Evolutionary conservation across 306 rosid genomes (phyloP).

Genomic region (Senna siamea): DNA sequence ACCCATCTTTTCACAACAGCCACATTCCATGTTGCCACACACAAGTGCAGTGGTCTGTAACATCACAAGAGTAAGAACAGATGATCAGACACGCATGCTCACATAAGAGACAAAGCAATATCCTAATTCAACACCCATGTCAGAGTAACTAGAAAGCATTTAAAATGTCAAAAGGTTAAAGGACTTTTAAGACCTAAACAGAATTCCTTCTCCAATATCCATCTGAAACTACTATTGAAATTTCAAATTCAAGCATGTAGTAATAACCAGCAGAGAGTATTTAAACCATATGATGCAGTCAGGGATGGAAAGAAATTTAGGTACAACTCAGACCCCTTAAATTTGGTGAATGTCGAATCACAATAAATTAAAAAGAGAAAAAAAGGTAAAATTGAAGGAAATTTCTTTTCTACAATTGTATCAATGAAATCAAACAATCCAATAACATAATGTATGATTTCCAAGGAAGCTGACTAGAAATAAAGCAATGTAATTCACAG

Average conservation of each 20-base stretch:
- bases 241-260: not conserved
- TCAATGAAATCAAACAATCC: slow-evolving; percentile 11
- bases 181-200: not conserved
- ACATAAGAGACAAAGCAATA: slow-evolving; percentile 21
- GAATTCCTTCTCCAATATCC: not conserved
- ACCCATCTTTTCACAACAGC: slow-evolving; percentile 95
- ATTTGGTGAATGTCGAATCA: not conserved
- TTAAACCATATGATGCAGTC: not conserved
- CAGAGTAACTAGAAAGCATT: not conserved
- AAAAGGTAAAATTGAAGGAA: slow-evolving; percentile 9
- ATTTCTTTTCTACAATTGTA: slow-evolving; percentile 3
- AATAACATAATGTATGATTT: slow-evolving; percentile 11
- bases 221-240: not conserved
- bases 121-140: slow-evolving; percentile 1
- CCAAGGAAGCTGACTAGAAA: slow-evolving; percentile 10
- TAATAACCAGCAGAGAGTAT: no score
- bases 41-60: slow-evolving; percentile 91
- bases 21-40: slow-evolving; percentile 94
- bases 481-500: slow-evolving; percentile 13
- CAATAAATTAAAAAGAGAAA: not conserved
- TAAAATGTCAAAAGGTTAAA: not conserved
- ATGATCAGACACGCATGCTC: slow-evolving; percentile 31
- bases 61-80: slow-evolving; percentile 38
- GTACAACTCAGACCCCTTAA: not conserved
- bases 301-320: not conserved